Conservation (phyloP, 768 basidiomycete genomes). For the Pleurotus sapidus region DNA sequence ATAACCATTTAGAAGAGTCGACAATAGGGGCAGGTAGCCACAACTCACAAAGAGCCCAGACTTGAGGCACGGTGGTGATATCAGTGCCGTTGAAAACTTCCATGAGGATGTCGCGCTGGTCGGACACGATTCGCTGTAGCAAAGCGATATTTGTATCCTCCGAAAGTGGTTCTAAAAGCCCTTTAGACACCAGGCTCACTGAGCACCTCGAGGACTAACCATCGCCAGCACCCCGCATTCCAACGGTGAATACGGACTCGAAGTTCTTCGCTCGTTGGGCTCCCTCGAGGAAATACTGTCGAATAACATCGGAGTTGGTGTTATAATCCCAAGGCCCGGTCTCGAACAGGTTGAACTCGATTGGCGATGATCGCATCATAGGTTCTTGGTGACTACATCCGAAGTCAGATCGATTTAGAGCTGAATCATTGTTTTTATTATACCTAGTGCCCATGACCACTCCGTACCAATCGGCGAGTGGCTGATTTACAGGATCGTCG, state of each 20-base stretch:
- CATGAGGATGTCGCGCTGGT: slow-evolving; percentile 60
- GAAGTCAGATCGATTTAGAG: background rate
- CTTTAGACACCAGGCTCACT: background rate
- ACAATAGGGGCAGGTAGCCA: background rate
- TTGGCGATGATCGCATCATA: slow-evolving; percentile 69
- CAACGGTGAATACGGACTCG: slow-evolving; percentile 64
- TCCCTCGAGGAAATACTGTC: slow-evolving; percentile 61
- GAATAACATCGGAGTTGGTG: slow-evolving; percentile 50
- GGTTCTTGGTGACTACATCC: slow-evolving; percentile 62
- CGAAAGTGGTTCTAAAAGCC: slow-evolving; percentile 44
- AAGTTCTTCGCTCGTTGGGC: slow-evolving; percentile 54
- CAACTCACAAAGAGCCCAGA: slow-evolving; percentile 58
- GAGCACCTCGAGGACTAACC: slow-evolving; percentile 24
- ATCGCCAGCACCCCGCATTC: slow-evolving; percentile 66
- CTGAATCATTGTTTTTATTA: slow-evolving; percentile 3
- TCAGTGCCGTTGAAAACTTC: slow-evolving; percentile 46
- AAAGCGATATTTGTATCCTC: slow-evolving; percentile 47
- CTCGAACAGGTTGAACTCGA: slow-evolving; percentile 59
- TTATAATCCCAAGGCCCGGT: slow-evolving; percentile 62
- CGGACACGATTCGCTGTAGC: slow-evolving; percentile 52
- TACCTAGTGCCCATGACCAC: slow-evolving; percentile 71
- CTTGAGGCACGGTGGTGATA: slow-evolving; percentile 54
- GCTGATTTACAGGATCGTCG: slow-evolving; percentile 61
- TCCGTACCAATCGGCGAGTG: slow-evolving; percentile 60
- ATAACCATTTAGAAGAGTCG: background rate